Percentiles rank a stretch among this genome's conserved stretches.
These are phyloP conservation scores for Papilionanthe hybrid DNA, from an alignment of 116 monocot species.

Conservation along the genomic window DNA sequence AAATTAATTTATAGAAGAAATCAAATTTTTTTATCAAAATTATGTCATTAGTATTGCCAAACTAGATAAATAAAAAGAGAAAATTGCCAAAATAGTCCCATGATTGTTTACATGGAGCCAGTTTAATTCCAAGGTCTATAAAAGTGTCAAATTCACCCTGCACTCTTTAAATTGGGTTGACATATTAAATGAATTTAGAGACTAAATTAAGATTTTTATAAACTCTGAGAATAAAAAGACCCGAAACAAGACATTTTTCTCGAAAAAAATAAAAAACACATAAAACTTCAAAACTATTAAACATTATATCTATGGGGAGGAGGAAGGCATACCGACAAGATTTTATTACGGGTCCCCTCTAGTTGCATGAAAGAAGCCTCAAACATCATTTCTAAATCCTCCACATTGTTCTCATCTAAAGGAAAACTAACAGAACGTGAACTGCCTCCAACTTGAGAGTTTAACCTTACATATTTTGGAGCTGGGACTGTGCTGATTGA, in stretches of 20 bases:
- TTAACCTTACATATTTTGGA: conserved; percentile 40
- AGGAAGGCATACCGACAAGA: conserved; percentile 59
- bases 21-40: too few species aligned
- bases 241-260: too few species aligned
- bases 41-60: not conserved
- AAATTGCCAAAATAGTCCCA: too few species aligned
- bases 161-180: too few species aligned
- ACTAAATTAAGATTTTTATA: too few species aligned
- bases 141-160: too few species aligned
- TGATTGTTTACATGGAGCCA: too few species aligned
- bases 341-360: conserved; percentile 85
- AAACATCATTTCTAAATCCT: conserved; percentile 96
- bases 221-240: too few species aligned
- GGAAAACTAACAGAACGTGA: conserved; percentile 51
- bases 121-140: too few species aligned
- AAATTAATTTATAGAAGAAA: too few species aligned
- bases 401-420: conserved; percentile 77
- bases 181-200: too few species aligned
- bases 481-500: conserved; percentile 45
- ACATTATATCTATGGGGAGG: not conserved
- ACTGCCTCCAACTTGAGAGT: conserved; percentile 35
- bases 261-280: not conserved
- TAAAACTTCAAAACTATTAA: not conserved
- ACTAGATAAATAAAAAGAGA: too few species aligned
- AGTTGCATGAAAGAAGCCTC: conserved; percentile 95